Evolutionary conservation across 495 filamentous ascomycete species (phyloP).

Genomic region (Hypomontagnella submonticulosa): DNA sequence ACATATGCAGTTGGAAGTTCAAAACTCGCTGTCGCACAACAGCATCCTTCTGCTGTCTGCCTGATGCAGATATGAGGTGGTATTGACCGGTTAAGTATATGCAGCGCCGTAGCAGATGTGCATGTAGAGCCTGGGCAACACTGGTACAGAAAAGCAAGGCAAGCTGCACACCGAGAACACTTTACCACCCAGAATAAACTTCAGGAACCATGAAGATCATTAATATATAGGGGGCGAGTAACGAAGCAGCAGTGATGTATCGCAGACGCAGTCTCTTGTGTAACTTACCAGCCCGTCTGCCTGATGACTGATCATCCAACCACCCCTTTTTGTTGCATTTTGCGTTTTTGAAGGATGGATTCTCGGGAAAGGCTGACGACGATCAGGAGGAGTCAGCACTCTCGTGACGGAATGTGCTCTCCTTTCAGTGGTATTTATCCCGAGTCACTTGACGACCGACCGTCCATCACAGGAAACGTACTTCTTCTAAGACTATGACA

Average conservation of each 20-base stretch:
- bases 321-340: slow-evolving; percentile 42
- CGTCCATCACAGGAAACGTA: slow-evolving; percentile 22
- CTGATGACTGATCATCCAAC: slow-evolving; percentile 41
- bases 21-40: slow-evolving; percentile 35
- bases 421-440: slow-evolving; percentile 31
- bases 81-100: slow-evolving; percentile 28
- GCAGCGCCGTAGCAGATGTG: slow-evolving; percentile 25
- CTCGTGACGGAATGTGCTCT: slow-evolving; percentile 35
- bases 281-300: slow-evolving; percentile 24
- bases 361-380: slow-evolving; percentile 28
- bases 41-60: slow-evolving; percentile 33
- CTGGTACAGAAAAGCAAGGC: slow-evolving; percentile 11
- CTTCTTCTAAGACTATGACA: slow-evolving; percentile 29
- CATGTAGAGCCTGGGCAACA: not conserved
- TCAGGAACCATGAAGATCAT: slow-evolving; percentile 41
- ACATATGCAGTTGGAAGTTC: slow-evolving; percentile 32
- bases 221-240: slow-evolving; percentile 29
- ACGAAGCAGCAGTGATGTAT: slow-evolving; percentile 23
- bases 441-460: slow-evolving; percentile 37
- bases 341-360: slow-evolving; percentile 11
- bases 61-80: slow-evolving; percentile 22
- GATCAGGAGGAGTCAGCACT: slow-evolving; percentile 35
- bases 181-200: slow-evolving; percentile 23
- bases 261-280: slow-evolving; percentile 29
- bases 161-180: slow-evolving; percentile 15